Conservation (phyloP, 345 rosid genomes). For the Eucalyptus urophylla region DNA sequence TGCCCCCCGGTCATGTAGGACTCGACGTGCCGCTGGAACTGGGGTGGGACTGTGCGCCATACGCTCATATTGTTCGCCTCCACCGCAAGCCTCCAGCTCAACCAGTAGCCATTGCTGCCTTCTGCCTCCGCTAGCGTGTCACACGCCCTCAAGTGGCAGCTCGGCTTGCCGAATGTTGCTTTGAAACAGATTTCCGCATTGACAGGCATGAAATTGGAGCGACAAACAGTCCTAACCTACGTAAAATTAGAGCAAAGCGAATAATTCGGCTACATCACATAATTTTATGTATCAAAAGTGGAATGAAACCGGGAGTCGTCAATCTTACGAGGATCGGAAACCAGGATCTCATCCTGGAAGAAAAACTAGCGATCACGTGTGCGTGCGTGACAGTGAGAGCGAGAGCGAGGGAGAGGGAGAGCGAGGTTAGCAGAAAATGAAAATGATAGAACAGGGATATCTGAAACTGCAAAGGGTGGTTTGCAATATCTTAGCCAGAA, state of each 20-base stretch:
- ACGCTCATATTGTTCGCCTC: slow-evolving; percentile 48
- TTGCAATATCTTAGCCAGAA: not conserved
- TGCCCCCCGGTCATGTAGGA: slow-evolving; percentile 71
- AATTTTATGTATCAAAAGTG: not conserved
- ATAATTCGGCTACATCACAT: not conserved
- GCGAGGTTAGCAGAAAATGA: not conserved
- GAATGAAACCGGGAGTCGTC: not conserved
- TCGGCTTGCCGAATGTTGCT: not conserved
- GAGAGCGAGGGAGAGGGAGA: not conserved
- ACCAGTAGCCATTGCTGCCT: slow-evolving; percentile 10
- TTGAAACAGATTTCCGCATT: not conserved
- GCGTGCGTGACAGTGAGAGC: not conserved
- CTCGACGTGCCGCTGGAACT: slow-evolving; percentile 43
- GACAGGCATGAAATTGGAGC: not conserved
- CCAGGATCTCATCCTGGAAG: not conserved
- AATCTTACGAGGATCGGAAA: not conserved
- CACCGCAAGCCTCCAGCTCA: slow-evolving; percentile 79
- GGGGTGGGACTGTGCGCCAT: slow-evolving; percentile 53
- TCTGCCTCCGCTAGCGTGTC: not conserved
- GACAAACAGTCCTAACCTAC: not conserved
- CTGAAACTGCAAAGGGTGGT: not conserved
- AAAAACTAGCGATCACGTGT: not conserved
- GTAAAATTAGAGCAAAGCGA: not conserved
- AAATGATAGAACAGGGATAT: not conserved
- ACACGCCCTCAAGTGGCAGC: not conserved